Evolutionary conservation across 1,284 basidiomycete species (phyloP).

Genomic region (Albatrellus sp.): DNA sequence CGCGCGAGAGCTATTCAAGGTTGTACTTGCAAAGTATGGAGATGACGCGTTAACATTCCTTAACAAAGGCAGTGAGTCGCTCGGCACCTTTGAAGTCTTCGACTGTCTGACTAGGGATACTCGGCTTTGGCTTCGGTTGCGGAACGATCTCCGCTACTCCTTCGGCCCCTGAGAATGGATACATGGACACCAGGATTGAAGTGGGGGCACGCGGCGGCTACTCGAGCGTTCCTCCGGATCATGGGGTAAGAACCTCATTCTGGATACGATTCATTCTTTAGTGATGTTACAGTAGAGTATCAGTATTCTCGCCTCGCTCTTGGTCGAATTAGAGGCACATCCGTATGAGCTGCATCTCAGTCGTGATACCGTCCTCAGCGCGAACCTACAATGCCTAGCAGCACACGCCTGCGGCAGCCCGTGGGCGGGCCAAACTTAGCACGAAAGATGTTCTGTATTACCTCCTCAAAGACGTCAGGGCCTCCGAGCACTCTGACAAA

Average conservation of each 20-base stretch:
- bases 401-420: no score
- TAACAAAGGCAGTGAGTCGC: slow-evolving; percentile 30
- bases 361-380: slow-evolving; percentile 32
- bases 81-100: neutral
- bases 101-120: neutral
- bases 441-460: slow-evolving; percentile 26
- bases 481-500: slow-evolving; percentile 25
- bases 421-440: no score
- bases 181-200: slow-evolving; percentile 42
- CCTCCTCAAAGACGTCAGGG: slow-evolving; percentile 25
- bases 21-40: slow-evolving; percentile 40
- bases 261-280: no score
- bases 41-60: slow-evolving; percentile 40
- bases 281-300: no score
- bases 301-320: slow-evolving; percentile 38
- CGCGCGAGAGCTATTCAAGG: slow-evolving; percentile 30
- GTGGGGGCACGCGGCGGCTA: slow-evolving; percentile 55
- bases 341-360: slow-evolving; percentile 30
- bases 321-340: slow-evolving; percentile 38
- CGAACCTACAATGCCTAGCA: slow-evolving; percentile 29
- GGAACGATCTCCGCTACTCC: slow-evolving; percentile 34
- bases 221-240: slow-evolving; percentile 46
- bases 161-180: slow-evolving; percentile 54
- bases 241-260: slow-evolving; percentile 27
- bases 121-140: slow-evolving; percentile 16